These are phyloP conservation scores for Hondaea fermentalgiana DNA, from an alignment of 108 stramenopile species.

Conservation along the genomic window DNA sequence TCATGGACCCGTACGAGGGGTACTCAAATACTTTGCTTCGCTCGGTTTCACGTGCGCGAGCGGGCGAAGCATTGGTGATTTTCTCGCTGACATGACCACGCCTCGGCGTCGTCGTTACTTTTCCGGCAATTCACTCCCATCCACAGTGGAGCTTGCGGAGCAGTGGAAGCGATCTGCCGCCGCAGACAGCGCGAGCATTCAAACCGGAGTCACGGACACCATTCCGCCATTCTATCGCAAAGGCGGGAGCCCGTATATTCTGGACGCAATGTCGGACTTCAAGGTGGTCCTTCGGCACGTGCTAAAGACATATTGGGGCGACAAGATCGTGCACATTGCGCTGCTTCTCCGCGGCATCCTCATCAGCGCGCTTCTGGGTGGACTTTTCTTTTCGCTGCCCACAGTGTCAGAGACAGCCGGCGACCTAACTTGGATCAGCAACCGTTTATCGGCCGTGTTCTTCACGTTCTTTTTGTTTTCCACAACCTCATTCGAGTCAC, in stretches of 20 bases:
- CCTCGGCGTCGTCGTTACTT: background rate
- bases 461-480: background rate
- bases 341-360: constrained; percentile 39
- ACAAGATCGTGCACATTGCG: background rate
- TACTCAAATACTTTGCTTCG: constrained; percentile 50
- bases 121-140: background rate
- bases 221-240: background rate
- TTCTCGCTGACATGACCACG: constrained; percentile 32
- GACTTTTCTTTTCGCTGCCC: constrained; percentile 26
- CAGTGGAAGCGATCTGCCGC: no score
- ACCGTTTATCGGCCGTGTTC: background rate
- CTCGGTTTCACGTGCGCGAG: constrained; percentile 61
- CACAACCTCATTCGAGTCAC: background rate
- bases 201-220: background rate
- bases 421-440: background rate
- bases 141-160: no score
- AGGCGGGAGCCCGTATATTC: background rate
- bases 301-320: background rate
- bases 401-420: background rate
- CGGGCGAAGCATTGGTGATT: constrained; percentile 66
- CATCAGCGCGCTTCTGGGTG: constrained; percentile 53
- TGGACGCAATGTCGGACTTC: background rate
- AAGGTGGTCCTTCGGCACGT: background rate
- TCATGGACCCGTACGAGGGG: constrained; percentile 59
- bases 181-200: no score